Conservation (phyloP, 805 yeast species). For the Suhomyces prunicola region DNA sequence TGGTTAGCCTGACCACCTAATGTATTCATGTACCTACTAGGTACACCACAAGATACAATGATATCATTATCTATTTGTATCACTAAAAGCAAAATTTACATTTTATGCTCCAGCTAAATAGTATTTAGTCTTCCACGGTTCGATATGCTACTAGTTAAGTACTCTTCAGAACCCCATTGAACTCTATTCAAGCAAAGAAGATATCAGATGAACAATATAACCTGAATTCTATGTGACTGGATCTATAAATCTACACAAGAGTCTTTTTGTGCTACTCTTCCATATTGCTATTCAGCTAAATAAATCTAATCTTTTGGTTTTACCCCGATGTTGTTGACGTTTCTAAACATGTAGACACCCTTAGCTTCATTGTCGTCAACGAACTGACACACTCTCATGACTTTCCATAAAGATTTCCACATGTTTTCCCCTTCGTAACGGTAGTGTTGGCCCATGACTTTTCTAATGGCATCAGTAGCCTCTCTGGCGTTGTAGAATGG, state of each 20-base stretch:
- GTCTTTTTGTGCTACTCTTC: background rate
- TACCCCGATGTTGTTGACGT: slow-evolving; percentile 51
- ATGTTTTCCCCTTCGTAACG: slow-evolving; percentile 64
- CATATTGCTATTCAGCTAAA: background rate
- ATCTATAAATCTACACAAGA: no score
- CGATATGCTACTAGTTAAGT: background rate
- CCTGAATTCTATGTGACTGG: no score
- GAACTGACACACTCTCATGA: slow-evolving; percentile 64
- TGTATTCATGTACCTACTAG: background rate
- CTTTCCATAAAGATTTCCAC: slow-evolving; percentile 65
- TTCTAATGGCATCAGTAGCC: slow-evolving; percentile 73
- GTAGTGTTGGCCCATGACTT: slow-evolving; percentile 84
- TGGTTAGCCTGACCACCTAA: background rate
- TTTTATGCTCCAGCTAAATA: background rate
- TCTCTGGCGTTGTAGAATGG: slow-evolving; percentile 87
- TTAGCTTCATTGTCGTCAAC: slow-evolving; percentile 69
- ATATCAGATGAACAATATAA: no score
- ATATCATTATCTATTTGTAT: no score
- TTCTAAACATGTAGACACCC: slow-evolving; percentile 74
- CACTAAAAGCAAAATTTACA: no score
- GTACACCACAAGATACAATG: background rate
- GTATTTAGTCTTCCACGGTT: background rate
- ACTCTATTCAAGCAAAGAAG: no score
- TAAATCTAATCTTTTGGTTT: slow-evolving; percentile 16
- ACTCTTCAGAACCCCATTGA: no score